Evolutionary conservation across 306 rosid species (phyloP), one percentile per base, ranked within the genome.

Genomic region (Lathyrus tuberosus): DNA sequence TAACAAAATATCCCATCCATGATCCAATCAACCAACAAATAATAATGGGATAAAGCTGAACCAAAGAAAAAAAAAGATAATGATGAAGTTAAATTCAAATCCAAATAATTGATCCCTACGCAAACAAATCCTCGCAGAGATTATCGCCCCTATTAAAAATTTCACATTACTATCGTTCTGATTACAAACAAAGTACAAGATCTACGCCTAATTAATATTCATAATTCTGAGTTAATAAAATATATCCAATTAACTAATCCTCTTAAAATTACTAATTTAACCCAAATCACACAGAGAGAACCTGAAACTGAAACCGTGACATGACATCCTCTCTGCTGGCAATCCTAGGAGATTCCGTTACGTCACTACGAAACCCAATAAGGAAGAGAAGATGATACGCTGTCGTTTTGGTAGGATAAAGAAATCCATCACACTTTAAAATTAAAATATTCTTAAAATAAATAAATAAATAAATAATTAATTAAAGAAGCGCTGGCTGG

Each of bases 301-400:
- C 42, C 59, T 8, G 37, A 63, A 31, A 42, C 42, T 8, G 37
- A 63, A 42, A 31, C 42, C 7, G 60, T 26, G 51, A 46, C 57
- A 26, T 56, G 35, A 56, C 16, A 62, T 28, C 41, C 77, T 48
- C 37, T 24, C 35, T 54, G 62, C 43, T 70, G 42, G 62, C 56
- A 64, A 59, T 54, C 68, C 67, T 79, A 46, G 83, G 82, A 37
- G 80, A 72, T 78, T 82, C 87, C 86, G 79, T 79, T 84, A 78
- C 84, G 87, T 84, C 87, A 78, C 66, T 71, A 77, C 62, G 77
- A 28, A 79, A 71, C 76, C 74, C 18, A 74, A 75, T 64, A 11
- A 14, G 18, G 4, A 26, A 8, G 16, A 11, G 41, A 24, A 13
- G 46, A 3, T 11, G 30, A 54, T 43, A 35, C 69, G 41, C 47